These are phyloP conservation scores for Yarrowia sp. DNA, from an alignment of 805 yeast genomes.

Conservation along the genomic window DNA sequence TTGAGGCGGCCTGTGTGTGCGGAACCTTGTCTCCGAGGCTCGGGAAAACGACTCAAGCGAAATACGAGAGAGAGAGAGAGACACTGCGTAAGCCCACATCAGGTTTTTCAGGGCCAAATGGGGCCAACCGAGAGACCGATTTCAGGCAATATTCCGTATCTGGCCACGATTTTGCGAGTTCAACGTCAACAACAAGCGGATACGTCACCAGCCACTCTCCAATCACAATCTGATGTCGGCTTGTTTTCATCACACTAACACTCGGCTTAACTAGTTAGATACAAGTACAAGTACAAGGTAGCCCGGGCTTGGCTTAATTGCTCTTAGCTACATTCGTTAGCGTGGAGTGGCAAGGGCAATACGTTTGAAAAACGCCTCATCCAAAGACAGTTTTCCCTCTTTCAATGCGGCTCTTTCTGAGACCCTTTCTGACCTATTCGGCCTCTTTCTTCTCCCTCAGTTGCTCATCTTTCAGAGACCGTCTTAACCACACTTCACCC, in stretches of 20 bases:
- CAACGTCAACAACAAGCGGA: neutral
- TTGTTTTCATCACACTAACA: neutral
- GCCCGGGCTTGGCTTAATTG: too few species aligned
- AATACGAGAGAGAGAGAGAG: slow-evolving; percentile 13
- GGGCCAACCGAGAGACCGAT: too few species aligned
- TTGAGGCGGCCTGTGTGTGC: slow-evolving; percentile 2
- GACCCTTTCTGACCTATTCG: neutral
- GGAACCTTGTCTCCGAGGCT: slow-evolving; percentile 32
- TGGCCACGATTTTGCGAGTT: neutral
- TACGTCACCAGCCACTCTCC: neutral
- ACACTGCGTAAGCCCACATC: neutral
- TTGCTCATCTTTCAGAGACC: neutral
- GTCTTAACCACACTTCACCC: slow-evolving; percentile 11
- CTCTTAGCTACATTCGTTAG: too few species aligned
- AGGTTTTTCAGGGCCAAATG: too few species aligned
- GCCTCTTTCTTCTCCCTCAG: neutral
- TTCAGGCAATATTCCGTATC: neutral
- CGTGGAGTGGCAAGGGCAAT: too few species aligned
- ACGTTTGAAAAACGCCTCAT: too few species aligned
- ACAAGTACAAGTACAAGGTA: neutral
- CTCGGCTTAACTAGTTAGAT: neutral
- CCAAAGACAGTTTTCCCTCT: too few species aligned
- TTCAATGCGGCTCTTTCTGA: neutral
- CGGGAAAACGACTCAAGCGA: slow-evolving; percentile 29
- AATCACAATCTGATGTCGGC: neutral